phyloP scores from a whole-genome alignment of 2,329 filamentous ascomycete genomes.

The Calonectria naviculata region DNA sequence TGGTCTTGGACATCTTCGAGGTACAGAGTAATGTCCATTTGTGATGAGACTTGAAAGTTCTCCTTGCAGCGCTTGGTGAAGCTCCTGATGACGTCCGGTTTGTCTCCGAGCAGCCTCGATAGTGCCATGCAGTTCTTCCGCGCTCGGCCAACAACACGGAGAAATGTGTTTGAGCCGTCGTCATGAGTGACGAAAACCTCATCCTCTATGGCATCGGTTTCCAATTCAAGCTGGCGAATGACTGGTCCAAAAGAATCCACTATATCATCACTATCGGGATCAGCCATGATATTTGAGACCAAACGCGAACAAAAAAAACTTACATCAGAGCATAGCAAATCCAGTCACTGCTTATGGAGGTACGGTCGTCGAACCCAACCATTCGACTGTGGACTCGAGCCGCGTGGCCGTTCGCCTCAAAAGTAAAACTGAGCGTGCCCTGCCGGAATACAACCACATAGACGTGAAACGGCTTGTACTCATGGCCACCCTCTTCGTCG shows the following conservation, averaged over 20 bases:
- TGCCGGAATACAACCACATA: slow-evolving; percentile 99
- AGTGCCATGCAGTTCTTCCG: slow-evolving; percentile 96
- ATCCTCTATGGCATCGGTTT: slow-evolving; percentile 94
- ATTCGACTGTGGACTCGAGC: slow-evolving; percentile 92
- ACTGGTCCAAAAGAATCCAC: slow-evolving; percentile 95
- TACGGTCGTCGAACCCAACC: slow-evolving; percentile 91
- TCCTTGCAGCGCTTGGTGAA: slow-evolving; percentile 99
- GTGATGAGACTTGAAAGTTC: slow-evolving; percentile 93
- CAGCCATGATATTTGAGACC: slow-evolving; percentile 23
- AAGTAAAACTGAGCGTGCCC: slow-evolving; percentile 94
- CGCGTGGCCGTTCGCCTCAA: slow-evolving; percentile 86
- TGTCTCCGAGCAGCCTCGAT: slow-evolving; percentile 92
- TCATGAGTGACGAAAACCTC: slow-evolving; percentile 92
- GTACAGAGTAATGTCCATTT: slow-evolving; percentile 96
- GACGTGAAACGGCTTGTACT: slow-evolving; percentile 94
- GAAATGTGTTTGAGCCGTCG: slow-evolving; percentile 88
- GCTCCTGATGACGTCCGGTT: slow-evolving; percentile 95
- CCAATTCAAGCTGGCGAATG: slow-evolving; percentile 86
- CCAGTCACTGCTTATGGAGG: slow-evolving; percentile 96
- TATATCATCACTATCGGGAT: slow-evolving; percentile 81
- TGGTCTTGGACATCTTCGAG: slow-evolving; percentile 98
- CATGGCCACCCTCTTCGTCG: slow-evolving; percentile 80
- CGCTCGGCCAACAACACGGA: slow-evolving; percentile 88
- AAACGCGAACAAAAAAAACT: slow-evolving; percentile 49
- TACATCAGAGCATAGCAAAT: slow-evolving; percentile 98